phyloP scores from a whole-genome alignment of 2,329 filamentous ascomycete species.

The Didymella glomerata region DNA sequence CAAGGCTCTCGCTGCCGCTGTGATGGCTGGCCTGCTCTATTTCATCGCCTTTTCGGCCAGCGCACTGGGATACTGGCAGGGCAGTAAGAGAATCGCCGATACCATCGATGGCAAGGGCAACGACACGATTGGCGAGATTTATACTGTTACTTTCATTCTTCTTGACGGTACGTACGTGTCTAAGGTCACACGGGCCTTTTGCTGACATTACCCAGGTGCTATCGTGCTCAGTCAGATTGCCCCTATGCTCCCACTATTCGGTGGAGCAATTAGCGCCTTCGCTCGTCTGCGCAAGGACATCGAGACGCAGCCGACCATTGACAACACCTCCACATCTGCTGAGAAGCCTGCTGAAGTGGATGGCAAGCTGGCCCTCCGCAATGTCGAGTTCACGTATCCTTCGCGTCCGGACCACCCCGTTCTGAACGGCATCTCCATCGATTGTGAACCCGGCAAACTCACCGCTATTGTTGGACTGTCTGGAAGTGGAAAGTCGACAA shows the following conservation, averaged over 20 bases:
- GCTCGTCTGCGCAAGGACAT: slow-evolving; percentile 67
- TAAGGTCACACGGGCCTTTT: background rate
- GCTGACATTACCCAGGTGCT: slow-evolving; percentile 47
- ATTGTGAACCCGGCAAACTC: slow-evolving; percentile 49
- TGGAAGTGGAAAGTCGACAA: slow-evolving; percentile 55
- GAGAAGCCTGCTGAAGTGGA: slow-evolving; percentile 31
- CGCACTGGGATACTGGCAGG: slow-evolving; percentile 73
- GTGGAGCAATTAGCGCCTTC: slow-evolving; percentile 62
- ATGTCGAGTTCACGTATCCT: slow-evolving; percentile 55
- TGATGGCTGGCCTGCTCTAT: slow-evolving; percentile 69
- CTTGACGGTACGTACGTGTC: slow-evolving; percentile 55
- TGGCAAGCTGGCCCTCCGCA: slow-evolving; percentile 60
- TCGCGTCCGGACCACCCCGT: slow-evolving; percentile 53
- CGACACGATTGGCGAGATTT: slow-evolving; percentile 58
- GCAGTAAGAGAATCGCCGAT: slow-evolving; percentile 63
- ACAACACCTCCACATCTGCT: slow-evolving; percentile 46
- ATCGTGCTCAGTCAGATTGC: slow-evolving; percentile 58
- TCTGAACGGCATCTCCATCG: slow-evolving; percentile 49
- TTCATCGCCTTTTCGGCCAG: slow-evolving; percentile 74
- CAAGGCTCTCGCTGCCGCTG: slow-evolving; percentile 65
- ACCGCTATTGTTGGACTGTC: slow-evolving; percentile 56
- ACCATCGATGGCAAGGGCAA: slow-evolving; percentile 48
- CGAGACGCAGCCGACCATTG: slow-evolving; percentile 55
- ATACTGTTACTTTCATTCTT: slow-evolving; percentile 64
- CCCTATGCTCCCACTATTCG: slow-evolving; percentile 61